Evolutionary conservation across 1,284 basidiomycete genomes (phyloP).

Genomic region (Puccinia triticina): DNA sequence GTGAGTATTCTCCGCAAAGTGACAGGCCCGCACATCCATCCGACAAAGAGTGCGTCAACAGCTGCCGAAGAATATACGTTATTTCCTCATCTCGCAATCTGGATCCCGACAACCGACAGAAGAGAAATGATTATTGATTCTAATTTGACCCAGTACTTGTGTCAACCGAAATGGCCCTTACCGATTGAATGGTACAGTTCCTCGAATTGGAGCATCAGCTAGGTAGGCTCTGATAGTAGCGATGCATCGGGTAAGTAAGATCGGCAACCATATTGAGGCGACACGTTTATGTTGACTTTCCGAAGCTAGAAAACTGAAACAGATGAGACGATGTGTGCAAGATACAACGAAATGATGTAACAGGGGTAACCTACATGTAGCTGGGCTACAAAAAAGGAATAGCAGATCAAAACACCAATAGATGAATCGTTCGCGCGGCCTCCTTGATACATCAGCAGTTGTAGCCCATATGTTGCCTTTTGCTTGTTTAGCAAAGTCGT

Average conservation of each 20-base stretch:
- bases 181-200: conserved; percentile 81
- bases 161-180: conserved; percentile 58
- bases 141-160: conserved; percentile 4
- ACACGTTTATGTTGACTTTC: conserved; percentile 69
- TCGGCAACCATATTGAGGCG: conserved; percentile 71
- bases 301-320: conserved; percentile 62
- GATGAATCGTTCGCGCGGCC: conserved; percentile 79
- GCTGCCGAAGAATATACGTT: conserved; percentile 75
- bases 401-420: conserved; percentile 93
- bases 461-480: conserved; percentile 65
- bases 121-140: not conserved
- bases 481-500: conserved; percentile 53
- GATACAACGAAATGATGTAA: not conserved
- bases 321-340: conserved; percentile 20
- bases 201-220: conserved; percentile 78
- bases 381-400: conserved; percentile 70
- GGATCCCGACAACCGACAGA: conserved; percentile 4
- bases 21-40: conserved; percentile 66
- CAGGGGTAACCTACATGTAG: not conserved
- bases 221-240: conserved; percentile 72
- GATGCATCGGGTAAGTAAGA: conserved; percentile 74
- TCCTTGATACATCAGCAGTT: conserved; percentile 66
- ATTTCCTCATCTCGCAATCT: conserved; percentile 87
- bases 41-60: conserved; percentile 73
- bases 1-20: conserved; percentile 24